Base-by-base conservation (phyloP, 164 flowering plant species). In the Nymphaea thermarum region DNA sequence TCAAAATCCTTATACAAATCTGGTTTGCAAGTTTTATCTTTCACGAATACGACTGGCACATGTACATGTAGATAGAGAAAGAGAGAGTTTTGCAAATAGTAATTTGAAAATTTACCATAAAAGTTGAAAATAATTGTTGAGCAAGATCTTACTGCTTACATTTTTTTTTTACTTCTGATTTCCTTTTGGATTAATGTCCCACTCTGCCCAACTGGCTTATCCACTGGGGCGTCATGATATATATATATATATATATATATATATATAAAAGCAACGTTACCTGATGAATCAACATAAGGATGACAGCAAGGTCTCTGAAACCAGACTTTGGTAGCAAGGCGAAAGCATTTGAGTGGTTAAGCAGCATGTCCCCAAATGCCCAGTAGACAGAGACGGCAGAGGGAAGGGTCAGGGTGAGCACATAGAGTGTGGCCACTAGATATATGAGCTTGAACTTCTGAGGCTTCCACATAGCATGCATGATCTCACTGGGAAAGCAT, bases 391-490 rank as follows among this genome's bases (percentile, higher is more conserved):
- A 81, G 45, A 76, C 51, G 6, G 97, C 87, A 2, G 97, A 90
- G 25, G 97, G 97, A 11, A 90, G 60, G 16, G 97, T 90, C 2
- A 90, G 82, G 43, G 97, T 90, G 73, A 85, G 79, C n/a, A 90
- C 97, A 66, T 87, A 90, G 2, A 90, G 76, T 14, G 94, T 88
- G 14, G 94, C 94, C 17, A 80, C 3, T 17, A 88, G 74, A 75
- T 91, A 91, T 17, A 88, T 77, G 73, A 74, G 71, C 85, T 90
- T 88, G 82, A 90, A 90, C 66, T 88, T 90, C 25, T 77, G 84
- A 25, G 94, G 96, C 83, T 88, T 90, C 96, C 96, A 88, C 91
- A 87, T 90, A 10, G 96, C 96, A 72, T 90, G 90, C 96, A 90
- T 47, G 55, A 47, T 47, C 55, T 47, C 55, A 6, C 55, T 47